Percentiles rank a stretch among this genome's conserved stretches.
phyloP scores from a whole-genome alignment of 208 protist genomes.

The Acanthamoeba sp. region DNA sequence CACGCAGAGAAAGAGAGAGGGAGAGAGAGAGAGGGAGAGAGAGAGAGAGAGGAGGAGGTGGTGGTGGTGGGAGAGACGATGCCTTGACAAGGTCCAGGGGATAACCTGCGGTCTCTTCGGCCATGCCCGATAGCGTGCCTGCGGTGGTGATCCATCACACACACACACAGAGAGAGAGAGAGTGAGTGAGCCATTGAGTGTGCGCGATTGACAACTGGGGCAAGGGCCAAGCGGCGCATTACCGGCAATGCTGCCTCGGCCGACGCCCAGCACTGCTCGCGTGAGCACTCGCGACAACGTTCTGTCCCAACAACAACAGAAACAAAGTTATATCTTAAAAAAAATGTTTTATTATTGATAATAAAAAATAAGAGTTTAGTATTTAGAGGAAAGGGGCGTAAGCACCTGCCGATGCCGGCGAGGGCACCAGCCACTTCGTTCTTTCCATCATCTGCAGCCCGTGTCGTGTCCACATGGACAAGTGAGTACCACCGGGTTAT shows the following conservation, averaged over 20 bases:
- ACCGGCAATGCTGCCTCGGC: conserved; percentile 20
- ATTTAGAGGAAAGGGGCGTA: not conserved
- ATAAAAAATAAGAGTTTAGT: too few species aligned
- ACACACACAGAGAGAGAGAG: too few species aligned
- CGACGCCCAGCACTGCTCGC: not conserved
- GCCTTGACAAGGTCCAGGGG: conserved; percentile 8
- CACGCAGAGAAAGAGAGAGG: too few species aligned
- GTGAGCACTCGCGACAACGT: conserved; percentile 15
- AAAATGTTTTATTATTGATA: too few species aligned
- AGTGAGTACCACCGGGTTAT: not conserved
- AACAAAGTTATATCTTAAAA: too few species aligned
- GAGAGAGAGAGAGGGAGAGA: not conserved
- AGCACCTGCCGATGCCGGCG: not conserved
- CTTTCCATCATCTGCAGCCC: not conserved
- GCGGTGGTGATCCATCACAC: not conserved
- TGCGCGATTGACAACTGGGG: too few species aligned
- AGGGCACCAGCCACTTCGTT: conserved; percentile 42
- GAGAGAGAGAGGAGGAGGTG: too few species aligned
- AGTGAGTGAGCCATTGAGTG: too few species aligned
- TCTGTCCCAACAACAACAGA: not conserved
- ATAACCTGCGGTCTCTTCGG: conserved; percentile 18
- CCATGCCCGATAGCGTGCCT: conserved; percentile 27
- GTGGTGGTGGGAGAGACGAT: not conserved
- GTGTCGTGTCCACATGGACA: not conserved
- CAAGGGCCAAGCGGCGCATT: too few species aligned